Conservation (phyloP, 148 eudicot species). For the Silene uniflora region DNA sequence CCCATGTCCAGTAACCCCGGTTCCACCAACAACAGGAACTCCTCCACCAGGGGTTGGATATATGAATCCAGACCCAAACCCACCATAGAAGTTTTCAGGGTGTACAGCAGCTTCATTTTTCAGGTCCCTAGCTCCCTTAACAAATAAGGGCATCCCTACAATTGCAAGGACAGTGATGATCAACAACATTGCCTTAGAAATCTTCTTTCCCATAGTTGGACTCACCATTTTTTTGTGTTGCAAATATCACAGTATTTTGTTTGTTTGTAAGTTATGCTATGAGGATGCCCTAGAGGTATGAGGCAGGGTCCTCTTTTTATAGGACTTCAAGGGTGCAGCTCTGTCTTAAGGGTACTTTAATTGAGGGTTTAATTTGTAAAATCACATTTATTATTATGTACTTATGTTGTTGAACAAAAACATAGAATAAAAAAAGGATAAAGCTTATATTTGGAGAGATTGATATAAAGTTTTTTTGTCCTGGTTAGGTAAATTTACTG, state of each 20-base stretch:
- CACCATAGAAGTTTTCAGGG: slow-evolving; percentile 28
- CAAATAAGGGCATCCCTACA: slow-evolving; percentile 18
- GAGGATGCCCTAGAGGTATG: slow-evolving; percentile 3
- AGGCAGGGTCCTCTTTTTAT: slow-evolving; percentile 12
- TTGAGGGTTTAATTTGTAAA: not conserved
- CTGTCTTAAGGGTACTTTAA: slow-evolving; percentile 2
- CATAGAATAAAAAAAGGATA: not conserved
- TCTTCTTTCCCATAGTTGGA: slow-evolving; percentile 2
- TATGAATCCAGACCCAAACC: slow-evolving; percentile 20
- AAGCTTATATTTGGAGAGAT: not conserved
- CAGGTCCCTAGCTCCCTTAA: slow-evolving; percentile 22
- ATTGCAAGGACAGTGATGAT: slow-evolving; percentile 2
- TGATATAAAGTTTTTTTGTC: not conserved
- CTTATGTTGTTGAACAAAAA: not conserved
- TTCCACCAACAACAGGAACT: slow-evolving; percentile 1
- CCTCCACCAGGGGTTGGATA: slow-evolving; percentile 18
- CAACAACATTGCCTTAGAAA: not conserved
- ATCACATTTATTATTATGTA: not conserved
- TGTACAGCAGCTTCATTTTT: slow-evolving; percentile 5
- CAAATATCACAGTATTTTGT: not conserved
- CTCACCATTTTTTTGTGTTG: not conserved
- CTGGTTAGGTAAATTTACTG: not conserved
- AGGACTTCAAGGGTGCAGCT: slow-evolving; percentile 6
- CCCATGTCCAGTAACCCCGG: slow-evolving; percentile 10
- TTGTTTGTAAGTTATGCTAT: not conserved